A percentile compares a stretch with the other conserved stretches of the same genome.
Conservation (phyloP, 2,329 filamentous ascomycete genomes). For the Alternaria solani region DNA sequence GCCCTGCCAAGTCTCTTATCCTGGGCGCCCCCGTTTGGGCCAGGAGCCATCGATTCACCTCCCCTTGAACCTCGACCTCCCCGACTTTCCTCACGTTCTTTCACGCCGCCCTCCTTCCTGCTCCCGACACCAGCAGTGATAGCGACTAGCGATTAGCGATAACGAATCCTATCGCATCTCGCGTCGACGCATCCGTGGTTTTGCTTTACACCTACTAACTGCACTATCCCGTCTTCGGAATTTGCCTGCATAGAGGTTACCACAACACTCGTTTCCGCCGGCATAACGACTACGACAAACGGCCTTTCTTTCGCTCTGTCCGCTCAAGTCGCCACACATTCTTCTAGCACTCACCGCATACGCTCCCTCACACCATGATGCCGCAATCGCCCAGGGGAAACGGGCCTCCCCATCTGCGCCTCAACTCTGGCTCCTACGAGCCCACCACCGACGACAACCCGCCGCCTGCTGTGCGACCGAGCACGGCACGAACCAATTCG, state of each 20-base stretch:
- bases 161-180: conserved; percentile 25
- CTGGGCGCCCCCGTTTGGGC: conserved; percentile 22
- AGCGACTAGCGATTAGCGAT: conserved; percentile 18
- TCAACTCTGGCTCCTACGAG: conserved; percentile 68
- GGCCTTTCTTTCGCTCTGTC: not conserved
- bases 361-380: conserved; percentile 42
- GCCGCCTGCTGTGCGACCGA: conserved; percentile 42
- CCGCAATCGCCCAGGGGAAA: conserved; percentile 44
- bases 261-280: conserved; percentile 37
- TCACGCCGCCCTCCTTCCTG: conserved; percentile 22
- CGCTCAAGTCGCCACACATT: not conserved
- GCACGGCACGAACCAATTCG: conserved; percentile 52
- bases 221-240: conserved; percentile 29
- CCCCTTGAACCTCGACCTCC: conserved; percentile 12
- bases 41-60: conserved; percentile 31
- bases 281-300: conserved; percentile 18
- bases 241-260: not conserved
- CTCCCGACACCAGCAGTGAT: conserved; percentile 34
- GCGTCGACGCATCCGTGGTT: conserved; percentile 29
- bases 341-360: conserved; percentile 32
- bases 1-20: conserved; percentile 22
- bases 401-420: conserved; percentile 66
- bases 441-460: conserved; percentile 52
- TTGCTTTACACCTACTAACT: conserved; percentile 31
- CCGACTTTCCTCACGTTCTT: conserved; percentile 10